Evolutionary conservation across 805 yeast genomes (phyloP), one percentile per base, ranked within the genome.

Genomic region (Komagataella kurtzmanii): DNA sequence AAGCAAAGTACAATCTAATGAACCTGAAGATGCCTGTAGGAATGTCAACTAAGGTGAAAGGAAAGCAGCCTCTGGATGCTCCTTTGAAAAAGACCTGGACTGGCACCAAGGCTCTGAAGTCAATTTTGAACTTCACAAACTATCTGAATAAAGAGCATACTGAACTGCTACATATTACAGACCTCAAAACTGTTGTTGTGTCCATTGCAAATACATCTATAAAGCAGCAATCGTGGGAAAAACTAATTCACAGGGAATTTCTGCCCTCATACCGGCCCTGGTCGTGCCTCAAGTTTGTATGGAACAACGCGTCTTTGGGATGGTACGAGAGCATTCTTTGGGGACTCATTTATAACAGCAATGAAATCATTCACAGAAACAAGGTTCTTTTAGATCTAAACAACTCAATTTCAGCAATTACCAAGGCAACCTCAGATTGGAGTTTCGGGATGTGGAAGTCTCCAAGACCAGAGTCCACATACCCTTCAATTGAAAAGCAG

Each of bases 281-380:
- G 55, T 72, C 69, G 49, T 69, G 74, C 3, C 66, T 83, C 55
- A 69, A 62, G 53, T 83, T 86, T 57, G 62, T 67, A 4, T 87
- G 95, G 95, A 74, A 77, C 45, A 68, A 67, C 51, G 60, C 72
- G 21, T 80, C 87, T 0, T 66, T 85, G 21, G 90, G 89, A 0
- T 87, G 95, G 95, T 86, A 86, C 63, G 72, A 75, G 45, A 74
- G 85, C 3, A 67, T 84, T 7, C 58, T 86, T 23, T 84, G 86
- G 81, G 79, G 81, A 1, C 66, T 70, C 36, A 73, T 84, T 0
- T 84, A 72, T 57, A 56, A 62, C 19, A 65, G 59, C 50, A 64
- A 68, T 53, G 71, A 75, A 17, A 30, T 30, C 10, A 62, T 72
- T 50, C 67, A 67, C 44, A 30, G 54, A 56, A 50, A 40, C 57